Conservation (phyloP, 805 yeast genomes). For the Saccharomycopsis guyanensis region DNA sequence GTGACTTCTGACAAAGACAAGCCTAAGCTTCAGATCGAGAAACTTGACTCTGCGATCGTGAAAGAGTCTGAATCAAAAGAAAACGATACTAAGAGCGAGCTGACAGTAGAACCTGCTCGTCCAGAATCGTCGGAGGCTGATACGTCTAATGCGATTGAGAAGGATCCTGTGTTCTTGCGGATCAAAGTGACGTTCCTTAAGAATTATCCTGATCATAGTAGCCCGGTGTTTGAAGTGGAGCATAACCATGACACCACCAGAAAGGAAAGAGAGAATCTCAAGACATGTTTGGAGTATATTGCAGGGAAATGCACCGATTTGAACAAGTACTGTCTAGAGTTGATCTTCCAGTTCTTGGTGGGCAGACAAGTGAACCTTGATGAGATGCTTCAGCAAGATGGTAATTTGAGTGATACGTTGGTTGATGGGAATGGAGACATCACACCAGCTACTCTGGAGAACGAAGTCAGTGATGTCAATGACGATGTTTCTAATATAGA, state of each 20-base stretch:
- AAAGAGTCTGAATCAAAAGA: conserved; percentile 32
- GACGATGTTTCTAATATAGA: conserved; percentile 10
- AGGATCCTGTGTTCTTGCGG: conserved; percentile 46
- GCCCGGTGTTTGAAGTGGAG: conserved; percentile 61
- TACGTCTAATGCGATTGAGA: background rate
- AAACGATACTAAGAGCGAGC: conserved; percentile 9
- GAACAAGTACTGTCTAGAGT: conserved; percentile 69
- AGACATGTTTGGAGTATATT: conserved; percentile 45
- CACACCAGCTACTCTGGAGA: background rate
- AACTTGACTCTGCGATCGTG: conserved; percentile 20
- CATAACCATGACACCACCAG: conserved; percentile 63
- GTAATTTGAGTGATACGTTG: background rate
- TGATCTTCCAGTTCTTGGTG: conserved; percentile 39
- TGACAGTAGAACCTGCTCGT: background rate
- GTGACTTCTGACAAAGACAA: conserved; percentile 7
- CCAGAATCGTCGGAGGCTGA: background rate
- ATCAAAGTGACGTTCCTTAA: conserved; percentile 64
- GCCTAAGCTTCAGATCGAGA: conserved; percentile 3
- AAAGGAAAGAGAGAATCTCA: conserved; percentile 43
- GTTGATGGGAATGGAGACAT: background rate
- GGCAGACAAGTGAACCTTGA: conserved; percentile 66
- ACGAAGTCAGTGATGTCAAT: conserved; percentile 5
- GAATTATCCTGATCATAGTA: conserved; percentile 52
- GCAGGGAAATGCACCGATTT: conserved; percentile 47
- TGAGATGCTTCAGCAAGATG: conserved; percentile 14